phyloP scores from a whole-genome alignment of 1,139 yeast genomes.

The Zygosaccharomyces pseudobailii region DNA sequence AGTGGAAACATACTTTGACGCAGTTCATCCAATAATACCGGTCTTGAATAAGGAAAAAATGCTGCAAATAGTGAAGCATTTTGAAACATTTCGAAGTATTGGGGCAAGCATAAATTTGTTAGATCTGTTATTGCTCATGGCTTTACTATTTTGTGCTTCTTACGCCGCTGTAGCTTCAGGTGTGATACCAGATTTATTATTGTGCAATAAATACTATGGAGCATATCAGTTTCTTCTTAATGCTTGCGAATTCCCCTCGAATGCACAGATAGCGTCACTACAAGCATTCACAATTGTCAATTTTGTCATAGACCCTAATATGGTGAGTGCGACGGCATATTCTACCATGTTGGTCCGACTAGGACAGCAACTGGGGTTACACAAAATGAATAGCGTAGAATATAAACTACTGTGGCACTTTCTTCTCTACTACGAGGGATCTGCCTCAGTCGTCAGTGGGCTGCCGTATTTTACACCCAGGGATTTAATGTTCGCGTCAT shows the following conservation, averaged over 20 bases:
- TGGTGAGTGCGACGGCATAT: constrained; percentile 23
- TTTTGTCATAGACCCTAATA: constrained; percentile 29
- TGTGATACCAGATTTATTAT: constrained; percentile 16
- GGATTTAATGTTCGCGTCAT: constrained; percentile 12
- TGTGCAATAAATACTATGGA: constrained; percentile 23
- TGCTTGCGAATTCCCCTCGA: constrained; percentile 21
- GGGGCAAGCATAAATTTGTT: constrained; percentile 12
- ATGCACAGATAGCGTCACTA: constrained; percentile 19
- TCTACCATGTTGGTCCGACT: constrained; percentile 27
- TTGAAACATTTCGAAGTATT: constrained; percentile 6
- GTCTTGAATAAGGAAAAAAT: constrained; percentile 14
- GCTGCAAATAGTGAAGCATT: constrained; percentile 2
- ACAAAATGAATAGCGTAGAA: constrained; percentile 10
- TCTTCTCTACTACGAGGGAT: constrained; percentile 27
- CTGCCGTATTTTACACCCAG: constrained; percentile 21
- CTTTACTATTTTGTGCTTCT: constrained; percentile 25
- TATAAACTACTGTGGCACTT: constrained; percentile 23
- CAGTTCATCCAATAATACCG: constrained; percentile 27
- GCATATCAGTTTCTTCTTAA: constrained; percentile 19
- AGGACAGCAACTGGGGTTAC: constrained; percentile 26
- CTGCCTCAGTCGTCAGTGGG: constrained; percentile 29
- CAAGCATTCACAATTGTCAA: constrained; percentile 23
- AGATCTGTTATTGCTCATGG: constrained; percentile 16
- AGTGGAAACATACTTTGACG: constrained; percentile 19
- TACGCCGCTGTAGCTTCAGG: constrained; percentile 26